Conservation (phyloP, 2,329 filamentous ascomycete species). For the Xylariaceae sp. region DNA sequence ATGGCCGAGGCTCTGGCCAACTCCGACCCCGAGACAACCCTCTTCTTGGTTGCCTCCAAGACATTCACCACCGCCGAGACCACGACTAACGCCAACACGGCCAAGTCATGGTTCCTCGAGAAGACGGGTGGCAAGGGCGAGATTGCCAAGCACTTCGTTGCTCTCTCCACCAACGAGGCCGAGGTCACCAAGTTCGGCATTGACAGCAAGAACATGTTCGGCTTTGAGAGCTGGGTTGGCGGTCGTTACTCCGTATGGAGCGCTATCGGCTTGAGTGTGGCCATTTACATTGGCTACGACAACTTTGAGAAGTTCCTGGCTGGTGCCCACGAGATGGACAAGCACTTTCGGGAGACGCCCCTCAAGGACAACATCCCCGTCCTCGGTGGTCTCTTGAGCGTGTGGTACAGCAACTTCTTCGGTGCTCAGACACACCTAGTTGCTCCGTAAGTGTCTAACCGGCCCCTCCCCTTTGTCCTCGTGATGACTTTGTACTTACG, state of each 20-base stretch:
- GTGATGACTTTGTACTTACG: neutral
- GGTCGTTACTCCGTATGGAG: conserved; percentile 99
- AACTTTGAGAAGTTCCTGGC: conserved; percentile 96
- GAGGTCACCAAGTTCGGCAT: conserved; percentile 99
- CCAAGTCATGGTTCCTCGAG: conserved; percentile 94
- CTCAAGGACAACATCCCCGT: conserved; percentile 93
- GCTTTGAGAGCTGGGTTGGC: conserved; percentile 97
- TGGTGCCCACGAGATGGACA: conserved; percentile 96
- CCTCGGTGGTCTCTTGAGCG: conserved; percentile 85
- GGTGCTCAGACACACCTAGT: conserved; percentile 96
- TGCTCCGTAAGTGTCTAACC: conserved; percentile 63
- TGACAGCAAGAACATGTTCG: conserved; percentile 99
- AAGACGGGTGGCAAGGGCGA: conserved; percentile 69
- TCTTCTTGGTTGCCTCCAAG: conserved; percentile 98
- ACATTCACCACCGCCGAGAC: conserved; percentile 99
- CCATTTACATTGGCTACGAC: conserved; percentile 91
- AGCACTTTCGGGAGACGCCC: conserved; percentile 89
- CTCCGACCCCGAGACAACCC: conserved; percentile 94
- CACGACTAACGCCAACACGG: conserved; percentile 91
- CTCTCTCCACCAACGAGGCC: conserved; percentile 87
- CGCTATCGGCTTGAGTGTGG: conserved; percentile 91
- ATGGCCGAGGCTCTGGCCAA: conserved; percentile 85
- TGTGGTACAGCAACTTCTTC: conserved; percentile 99
- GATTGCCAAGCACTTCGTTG: conserved; percentile 98
- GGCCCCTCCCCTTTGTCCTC: neutral